Conservation (phyloP, 495 filamentous ascomycete species). For the Aspergillus cristatus region DNA sequence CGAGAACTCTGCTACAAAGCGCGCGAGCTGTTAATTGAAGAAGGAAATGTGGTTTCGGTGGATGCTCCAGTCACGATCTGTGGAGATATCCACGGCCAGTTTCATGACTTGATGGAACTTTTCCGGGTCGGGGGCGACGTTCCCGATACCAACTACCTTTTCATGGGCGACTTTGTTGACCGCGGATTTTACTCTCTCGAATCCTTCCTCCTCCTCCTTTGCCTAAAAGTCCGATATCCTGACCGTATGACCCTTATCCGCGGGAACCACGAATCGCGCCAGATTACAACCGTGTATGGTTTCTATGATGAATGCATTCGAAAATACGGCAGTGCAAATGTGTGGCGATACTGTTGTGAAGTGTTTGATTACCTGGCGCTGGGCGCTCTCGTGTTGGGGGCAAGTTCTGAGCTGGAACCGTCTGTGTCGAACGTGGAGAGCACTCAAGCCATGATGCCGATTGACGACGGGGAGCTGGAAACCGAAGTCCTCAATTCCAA, state of each 20-base stretch:
- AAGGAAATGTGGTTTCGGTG: constrained; percentile 94
- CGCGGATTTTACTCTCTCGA: constrained; percentile 97
- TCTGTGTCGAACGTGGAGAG: constrained; percentile 32
- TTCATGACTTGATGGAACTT: constrained; percentile 97
- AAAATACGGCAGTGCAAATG: constrained; percentile 95
- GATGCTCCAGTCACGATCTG: constrained; percentile 98
- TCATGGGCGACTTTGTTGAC: constrained; percentile 99
- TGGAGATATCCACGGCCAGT: constrained; percentile 97
- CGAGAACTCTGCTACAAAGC: constrained; percentile 97
- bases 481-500: constrained; percentile 83
- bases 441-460: constrained; percentile 34
- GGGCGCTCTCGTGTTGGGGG: constrained; percentile 86
- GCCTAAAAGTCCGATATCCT: constrained; percentile 94
- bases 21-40: constrained; percentile 90
- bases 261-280: constrained; percentile 94
- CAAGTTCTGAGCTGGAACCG: constrained; percentile 61
- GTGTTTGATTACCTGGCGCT: constrained; percentile 97
- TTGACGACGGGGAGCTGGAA: constrained; percentile 65
- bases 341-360: constrained; percentile 98
- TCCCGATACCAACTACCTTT: constrained; percentile 96
- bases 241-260: constrained; percentile 95
- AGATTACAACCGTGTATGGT: constrained; percentile 96
- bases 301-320: constrained; percentile 98
- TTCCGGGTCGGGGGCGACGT: constrained; percentile 93
- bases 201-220: constrained; percentile 88